Conservation (phyloP, 1,284 basidiomycete genomes). For the Apiotrichum montevideense region DNA sequence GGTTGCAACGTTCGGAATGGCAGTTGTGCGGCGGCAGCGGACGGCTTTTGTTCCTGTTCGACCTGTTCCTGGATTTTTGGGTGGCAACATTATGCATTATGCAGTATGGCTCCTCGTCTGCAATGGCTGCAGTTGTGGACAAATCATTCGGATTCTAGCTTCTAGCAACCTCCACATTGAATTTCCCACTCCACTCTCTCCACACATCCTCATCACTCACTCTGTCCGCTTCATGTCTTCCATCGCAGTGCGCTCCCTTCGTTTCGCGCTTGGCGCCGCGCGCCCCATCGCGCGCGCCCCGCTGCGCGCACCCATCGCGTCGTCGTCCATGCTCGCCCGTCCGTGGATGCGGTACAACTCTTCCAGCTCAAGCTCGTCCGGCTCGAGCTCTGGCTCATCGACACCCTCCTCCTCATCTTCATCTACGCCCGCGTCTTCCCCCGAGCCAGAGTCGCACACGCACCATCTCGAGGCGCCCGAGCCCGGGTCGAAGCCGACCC, state of each 20-base stretch:
- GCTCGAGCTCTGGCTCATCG: background rate
- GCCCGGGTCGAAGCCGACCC: slow-evolving; percentile 15
- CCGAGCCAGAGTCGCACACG: background rate
- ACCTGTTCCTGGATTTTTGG: background rate
- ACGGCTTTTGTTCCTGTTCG: too few relatives aligned
- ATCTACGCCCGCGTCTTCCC: background rate
- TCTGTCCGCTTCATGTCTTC: too few relatives aligned
- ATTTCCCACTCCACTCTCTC: background rate
- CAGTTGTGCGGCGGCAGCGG: too few relatives aligned
- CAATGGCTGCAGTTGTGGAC: background rate
- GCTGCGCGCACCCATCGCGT: background rate
- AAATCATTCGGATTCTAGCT: background rate
- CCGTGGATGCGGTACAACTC: background rate
- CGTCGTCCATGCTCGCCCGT: background rate
- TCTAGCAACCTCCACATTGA: background rate
- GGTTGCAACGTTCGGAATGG: too few relatives aligned
- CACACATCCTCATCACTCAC: too few relatives aligned
- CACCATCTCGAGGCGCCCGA: slow-evolving; percentile 8
- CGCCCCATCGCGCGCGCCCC: background rate
- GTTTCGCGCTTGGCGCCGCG: background rate
- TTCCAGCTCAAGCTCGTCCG: background rate
- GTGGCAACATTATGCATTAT: background rate
- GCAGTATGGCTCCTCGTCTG: background rate
- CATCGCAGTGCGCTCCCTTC: background rate
- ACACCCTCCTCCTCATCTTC: slow-evolving; percentile 2